These are phyloP conservation scores for Hemisphaericaspora nanyangensis DNA, from an alignment of 805 yeast genomes.

Conservation along the genomic window DNA sequence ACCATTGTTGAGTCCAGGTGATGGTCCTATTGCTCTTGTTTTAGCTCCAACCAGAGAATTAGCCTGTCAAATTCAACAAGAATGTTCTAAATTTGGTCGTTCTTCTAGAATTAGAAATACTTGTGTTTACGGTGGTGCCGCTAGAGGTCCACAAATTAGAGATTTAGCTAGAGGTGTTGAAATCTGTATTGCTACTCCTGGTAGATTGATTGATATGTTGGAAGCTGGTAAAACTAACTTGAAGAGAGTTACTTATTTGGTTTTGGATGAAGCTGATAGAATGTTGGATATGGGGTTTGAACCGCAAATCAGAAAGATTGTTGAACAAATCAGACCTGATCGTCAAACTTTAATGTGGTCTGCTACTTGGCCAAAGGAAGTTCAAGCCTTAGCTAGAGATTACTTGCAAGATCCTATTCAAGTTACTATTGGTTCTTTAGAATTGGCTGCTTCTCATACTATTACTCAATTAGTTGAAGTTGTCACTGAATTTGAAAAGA, in stretches of 20 bases:
- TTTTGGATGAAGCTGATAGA: constrained; percentile 98
- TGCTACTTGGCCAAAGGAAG: constrained; percentile 99
- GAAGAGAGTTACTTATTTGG: constrained; percentile 94
- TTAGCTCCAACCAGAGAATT: constrained; percentile 98
- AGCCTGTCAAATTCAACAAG: constrained; percentile 95
- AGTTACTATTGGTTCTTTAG: constrained; percentile 94
- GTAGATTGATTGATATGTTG: constrained; percentile 96
- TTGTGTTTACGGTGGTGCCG: constrained; percentile 99
- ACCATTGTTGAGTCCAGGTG: constrained; percentile 88
- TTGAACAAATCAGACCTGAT: constrained; percentile 97
- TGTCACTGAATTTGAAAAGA: constrained; percentile 86
- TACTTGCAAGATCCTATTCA: constrained; percentile 91
- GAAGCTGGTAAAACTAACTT: constrained; percentile 93
- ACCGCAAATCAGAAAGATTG: constrained; percentile 98
- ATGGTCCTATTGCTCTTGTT: constrained; percentile 94
- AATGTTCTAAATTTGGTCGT: constrained; percentile 91
- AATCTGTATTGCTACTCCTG: constrained; percentile 97
- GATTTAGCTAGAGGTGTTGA: constrained; percentile 94
- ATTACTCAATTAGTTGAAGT: constrained; percentile 93
- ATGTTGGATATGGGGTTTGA: constrained; percentile 99
- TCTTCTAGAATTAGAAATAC: constrained; percentile 93
- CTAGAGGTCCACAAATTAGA: constrained; percentile 96
- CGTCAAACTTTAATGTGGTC: constrained; percentile 99
- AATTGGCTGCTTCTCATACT: constrained; percentile 93
- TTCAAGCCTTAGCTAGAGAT: constrained; percentile 87